phyloP scores from a whole-genome alignment of 148 eudicot genomes.

The Diospyros lotus region DNA sequence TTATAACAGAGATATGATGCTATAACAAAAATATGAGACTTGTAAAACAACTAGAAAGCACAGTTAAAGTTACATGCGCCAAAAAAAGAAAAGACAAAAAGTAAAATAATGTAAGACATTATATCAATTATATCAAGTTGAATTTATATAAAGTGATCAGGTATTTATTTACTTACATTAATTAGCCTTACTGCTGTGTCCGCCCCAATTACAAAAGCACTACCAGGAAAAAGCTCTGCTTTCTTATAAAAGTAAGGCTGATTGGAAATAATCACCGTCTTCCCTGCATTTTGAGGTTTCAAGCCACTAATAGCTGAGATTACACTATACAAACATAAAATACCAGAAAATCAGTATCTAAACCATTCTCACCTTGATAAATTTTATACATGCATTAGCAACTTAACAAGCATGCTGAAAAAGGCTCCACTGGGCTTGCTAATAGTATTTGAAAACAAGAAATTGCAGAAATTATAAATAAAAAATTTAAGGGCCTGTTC shows the following conservation, averaged over 20 bases:
- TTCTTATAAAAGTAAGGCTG: constrained; percentile 95
- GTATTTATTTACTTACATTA: constrained; percentile 51
- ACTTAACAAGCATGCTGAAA: neutral
- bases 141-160: neutral
- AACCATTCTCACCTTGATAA: neutral
- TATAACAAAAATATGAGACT: neutral
- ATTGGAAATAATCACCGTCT: constrained; percentile 77
- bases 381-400: neutral
- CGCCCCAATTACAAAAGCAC: constrained; percentile 90
- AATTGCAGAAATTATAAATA: neutral
- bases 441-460: constrained; percentile 5
- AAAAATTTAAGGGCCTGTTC: neutral
- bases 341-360: neutral
- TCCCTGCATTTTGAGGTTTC: constrained; percentile 44
- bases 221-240: constrained; percentile 96
- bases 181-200: constrained; percentile 89
- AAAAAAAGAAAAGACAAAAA: neutral
- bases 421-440: neutral
- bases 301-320: constrained; percentile 6
- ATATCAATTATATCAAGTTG: neutral
- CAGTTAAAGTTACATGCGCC: neutral
- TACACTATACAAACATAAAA: neutral
- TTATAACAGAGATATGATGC: neutral
- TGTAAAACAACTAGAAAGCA: neutral
- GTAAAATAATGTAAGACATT: neutral